A percentile compares a stretch with the other conserved stretches of the same genome.
phyloP scores from a whole-genome alignment of 1,284 basidiomycete genomes.

The Sanghuangporus weigelae region DNA sequence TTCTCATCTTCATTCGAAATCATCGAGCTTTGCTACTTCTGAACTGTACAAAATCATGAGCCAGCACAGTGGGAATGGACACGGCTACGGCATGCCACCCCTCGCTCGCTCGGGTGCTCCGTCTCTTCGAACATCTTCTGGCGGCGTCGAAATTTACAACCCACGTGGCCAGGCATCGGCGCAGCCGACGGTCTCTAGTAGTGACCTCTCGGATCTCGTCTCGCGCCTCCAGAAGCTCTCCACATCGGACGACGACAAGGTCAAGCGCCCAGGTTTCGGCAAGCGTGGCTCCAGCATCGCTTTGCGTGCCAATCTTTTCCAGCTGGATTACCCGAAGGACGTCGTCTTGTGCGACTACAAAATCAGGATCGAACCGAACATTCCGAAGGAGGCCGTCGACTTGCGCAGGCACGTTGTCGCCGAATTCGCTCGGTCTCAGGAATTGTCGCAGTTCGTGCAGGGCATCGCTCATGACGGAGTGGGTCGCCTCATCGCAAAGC shows the following conservation, averaged over 20 bases:
- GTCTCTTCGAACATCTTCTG: background rate
- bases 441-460: slow-evolving; percentile 35
- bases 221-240: background rate
- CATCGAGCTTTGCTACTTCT: no score
- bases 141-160: background rate
- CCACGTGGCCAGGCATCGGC: background rate
- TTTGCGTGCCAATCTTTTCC: slow-evolving; percentile 65
- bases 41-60: background rate
- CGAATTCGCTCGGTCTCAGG: slow-evolving; percentile 46
- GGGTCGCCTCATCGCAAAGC: slow-evolving; percentile 51
- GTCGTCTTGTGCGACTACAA: slow-evolving; percentile 52
- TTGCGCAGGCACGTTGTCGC: slow-evolving; percentile 47
- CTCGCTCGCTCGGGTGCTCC: background rate
- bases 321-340: slow-evolving; percentile 43
- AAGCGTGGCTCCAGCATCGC: slow-evolving; percentile 46
- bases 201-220: background rate
- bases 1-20: background rate
- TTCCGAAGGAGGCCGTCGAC: slow-evolving; percentile 38
- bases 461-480: slow-evolving; percentile 59
- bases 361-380: slow-evolving; percentile 49
- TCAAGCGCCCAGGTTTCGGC: slow-evolving; percentile 58
- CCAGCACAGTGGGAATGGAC: background rate
- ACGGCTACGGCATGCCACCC: no score
- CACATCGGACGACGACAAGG: slow-evolving; percentile 18
- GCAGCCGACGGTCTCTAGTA: background rate